phyloP scores from a whole-genome alignment of 2,329 filamentous ascomycete genomes.

The Hymenoscyphus albidus region DNA sequence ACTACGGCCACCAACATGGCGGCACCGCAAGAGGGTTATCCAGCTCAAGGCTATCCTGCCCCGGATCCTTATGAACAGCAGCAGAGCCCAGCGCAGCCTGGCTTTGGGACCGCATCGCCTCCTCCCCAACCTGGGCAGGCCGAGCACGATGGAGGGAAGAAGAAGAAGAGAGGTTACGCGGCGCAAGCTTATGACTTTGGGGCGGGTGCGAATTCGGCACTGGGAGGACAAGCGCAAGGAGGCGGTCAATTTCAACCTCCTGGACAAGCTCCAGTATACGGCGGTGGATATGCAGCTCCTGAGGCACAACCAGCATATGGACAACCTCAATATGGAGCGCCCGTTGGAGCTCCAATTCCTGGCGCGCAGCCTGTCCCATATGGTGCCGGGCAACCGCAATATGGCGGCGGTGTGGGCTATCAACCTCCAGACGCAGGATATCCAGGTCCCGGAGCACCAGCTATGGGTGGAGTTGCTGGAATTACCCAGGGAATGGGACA shows the following conservation, averaged over 20 bases:
- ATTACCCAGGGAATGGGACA: slow-evolving; percentile 81
- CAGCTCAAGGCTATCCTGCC: slow-evolving; percentile 39
- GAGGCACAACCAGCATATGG: slow-evolving; percentile 32
- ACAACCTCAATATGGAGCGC: slow-evolving; percentile 29
- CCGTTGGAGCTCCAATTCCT: slow-evolving; percentile 39
- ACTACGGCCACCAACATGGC: slow-evolving; percentile 39
- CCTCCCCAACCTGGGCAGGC: slow-evolving; percentile 33
- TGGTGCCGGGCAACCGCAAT: slow-evolving; percentile 34
- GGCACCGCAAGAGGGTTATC: slow-evolving; percentile 49
- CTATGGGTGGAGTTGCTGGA: slow-evolving; percentile 52
- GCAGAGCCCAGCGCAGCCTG: slow-evolving; percentile 39
- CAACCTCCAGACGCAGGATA: slow-evolving; percentile 67
- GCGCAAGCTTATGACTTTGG: slow-evolving; percentile 93
- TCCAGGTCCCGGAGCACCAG: slow-evolving; percentile 45
- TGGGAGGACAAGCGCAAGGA: slow-evolving; percentile 63
- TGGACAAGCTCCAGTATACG: slow-evolving; percentile 34
- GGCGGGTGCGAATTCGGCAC: slow-evolving; percentile 73
- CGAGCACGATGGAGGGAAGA: slow-evolving; percentile 51
- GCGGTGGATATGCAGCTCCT: slow-evolving; percentile 33
- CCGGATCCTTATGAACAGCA: slow-evolving; percentile 44
- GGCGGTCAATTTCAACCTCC: slow-evolving; percentile 41
- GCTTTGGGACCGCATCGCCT: slow-evolving; percentile 26
- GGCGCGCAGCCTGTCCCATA: slow-evolving; percentile 32
- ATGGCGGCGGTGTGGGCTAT: slow-evolving; percentile 51
- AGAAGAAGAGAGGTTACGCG: slow-evolving; percentile 94